Base-by-base conservation (phyloP, 805 yeast species). In the Ogataea ganodermae region DNA sequence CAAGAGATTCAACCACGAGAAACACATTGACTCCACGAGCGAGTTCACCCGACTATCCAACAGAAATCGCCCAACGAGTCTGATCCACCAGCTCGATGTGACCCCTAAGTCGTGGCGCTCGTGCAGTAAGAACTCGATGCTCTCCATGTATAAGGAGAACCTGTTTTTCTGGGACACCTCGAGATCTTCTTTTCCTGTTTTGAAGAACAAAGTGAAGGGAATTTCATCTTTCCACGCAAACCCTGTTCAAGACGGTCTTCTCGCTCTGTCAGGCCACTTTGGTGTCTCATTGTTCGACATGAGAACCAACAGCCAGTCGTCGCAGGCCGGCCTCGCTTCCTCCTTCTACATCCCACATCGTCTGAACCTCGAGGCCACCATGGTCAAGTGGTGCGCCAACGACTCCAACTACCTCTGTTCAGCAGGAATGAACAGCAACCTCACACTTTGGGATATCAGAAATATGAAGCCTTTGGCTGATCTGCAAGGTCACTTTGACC, bases 281-380 rank as follows among this genome's bases (percentile, higher is more conserved):
- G 96, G 96, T 2, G 75, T 89, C 8, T 83, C 94, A 0, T 65
- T 89, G 32, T 75, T 82, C 52, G 97, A 89, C 64, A 66, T 87
- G 53, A 73, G 96, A 54, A 72, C 75, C 3, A 69, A 74, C 6
- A 70, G 69, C 16, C 42, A 49, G 18, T 36, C 46, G 9, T 33
- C 36, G 6, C 36, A 33, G 14, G 6, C 42, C 9, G 51, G 55
- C 1, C 21, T 48, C 14, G 50, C 60, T 2, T 68, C 75, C 4
- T 61, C 74, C 3, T 70, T 74, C 16, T 70, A 77, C 48, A 69
- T 74, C 24, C 81, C 84, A 3, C 66, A 71, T 27, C 47, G 52
- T 16, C 32, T 35, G 24, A 58, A 51, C 16, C 49, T 45, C 8
- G 60, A 59, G 17, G 72, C 83, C 0, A 71, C 73, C 41, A 46